Evolutionary conservation across 306 rosid genomes (phyloP), one percentile per base, ranked within the genome.

Genomic region (Lagenaria siceraria): DNA sequence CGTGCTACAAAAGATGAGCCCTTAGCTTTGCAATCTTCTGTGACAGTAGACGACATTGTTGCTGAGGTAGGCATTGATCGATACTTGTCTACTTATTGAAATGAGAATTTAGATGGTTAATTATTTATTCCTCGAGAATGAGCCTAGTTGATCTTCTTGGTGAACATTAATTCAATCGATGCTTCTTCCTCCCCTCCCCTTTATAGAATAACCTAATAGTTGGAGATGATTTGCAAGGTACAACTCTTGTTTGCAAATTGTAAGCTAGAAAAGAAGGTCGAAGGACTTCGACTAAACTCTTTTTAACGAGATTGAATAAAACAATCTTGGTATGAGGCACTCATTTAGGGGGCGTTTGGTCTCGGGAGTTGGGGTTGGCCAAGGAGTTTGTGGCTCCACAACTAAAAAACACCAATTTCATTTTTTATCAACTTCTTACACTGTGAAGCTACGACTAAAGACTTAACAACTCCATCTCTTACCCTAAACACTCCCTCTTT

Each of bases 1-100:
- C 93, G 89, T 71, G 88, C 85, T 72, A 83, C 94, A 27, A 87
- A 90, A 85, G 96, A 89, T 18, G 97, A 90, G 14, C 90, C 97
- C 77, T 81, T 94, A 85, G 96, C 92, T 78, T 38, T 94, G 86
- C 91, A 81, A 24, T 76, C 52, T 36, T 80, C 91, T 24, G 88
- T 94, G 71, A 85, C 90, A 18, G 88, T 79, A 81, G 91, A 91
- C 21, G 88, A 82, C 53, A 80, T 94, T 77, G 85, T 94, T 69
- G 86, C 88, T 17, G 97, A 94, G 98, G 98, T 91, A 82, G 59
- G 78, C 24, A 79, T 78, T 82, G 63, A 77, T 70, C 54, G 8
- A n/a, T 81, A 46, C 61, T 19, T 83, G 49, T 7, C 9, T 12
- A 11, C 38, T 69, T 7, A 4, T 25, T 70, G 40, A 70, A 42